Evolutionary conservation across 202 grass and related monocot species (phyloP), one percentile per base, ranked within the genome.

Genomic region (Carex sylvatica): DNA sequence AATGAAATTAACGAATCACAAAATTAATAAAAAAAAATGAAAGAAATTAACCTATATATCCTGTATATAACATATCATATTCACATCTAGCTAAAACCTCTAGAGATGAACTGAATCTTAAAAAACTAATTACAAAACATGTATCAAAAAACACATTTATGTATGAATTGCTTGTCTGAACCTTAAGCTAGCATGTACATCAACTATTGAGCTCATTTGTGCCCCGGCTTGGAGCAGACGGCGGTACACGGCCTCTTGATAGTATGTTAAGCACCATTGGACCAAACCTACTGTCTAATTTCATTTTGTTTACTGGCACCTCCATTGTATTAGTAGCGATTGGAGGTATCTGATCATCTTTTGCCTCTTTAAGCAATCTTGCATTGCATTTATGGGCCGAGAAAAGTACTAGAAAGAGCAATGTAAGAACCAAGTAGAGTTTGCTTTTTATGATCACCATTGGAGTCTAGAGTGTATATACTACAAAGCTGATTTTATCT

Each of bases 221-320:
- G 69, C 86, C 86, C 4, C 44, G 78, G 75, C 86, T 88, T 1
- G 83, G 80, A 71, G 74, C 86, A 51, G 89, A 91, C 65, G 89
- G 86, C 40, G 89, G 19, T 65, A 56, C 44, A 7, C 22, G 46
- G 0, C 38, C 86, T 51, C 89, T 91, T 28, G 86, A 80, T 28
- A 88, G 89, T 75, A 88, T 88, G 68, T 81, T 19, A 13, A 86
- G 55, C 16, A 91, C 80, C 16, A 91, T 49, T 0, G 86, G 67
- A 40, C 60, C 35, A 62, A 66, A 87, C 77, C 66, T 87, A 44
- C 63, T 74, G 8, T 74, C 4, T 18, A 70, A 11, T n/a, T 58
- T 78, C n/a, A 58, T 35, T 53, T 10, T 84, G 0, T 67, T 10
- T 78, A 47, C 59, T 36, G 24, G 22, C 20, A 63, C 15, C 79